Conservation (phyloP, 2,329 filamentous ascomycete genomes). For the Capronia americana region DNA sequence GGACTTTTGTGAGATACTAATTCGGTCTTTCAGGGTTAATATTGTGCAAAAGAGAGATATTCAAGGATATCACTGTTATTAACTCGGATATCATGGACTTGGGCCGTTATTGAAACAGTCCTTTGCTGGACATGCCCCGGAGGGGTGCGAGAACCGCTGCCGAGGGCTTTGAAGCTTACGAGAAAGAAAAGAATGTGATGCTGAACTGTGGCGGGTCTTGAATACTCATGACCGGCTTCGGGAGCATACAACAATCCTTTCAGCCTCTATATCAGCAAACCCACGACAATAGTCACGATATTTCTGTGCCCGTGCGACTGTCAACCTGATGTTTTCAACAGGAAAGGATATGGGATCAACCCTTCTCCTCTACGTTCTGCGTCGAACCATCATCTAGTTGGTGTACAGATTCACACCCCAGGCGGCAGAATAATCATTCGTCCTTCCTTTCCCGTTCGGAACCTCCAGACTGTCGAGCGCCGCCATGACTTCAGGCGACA, state of each 20-base stretch:
- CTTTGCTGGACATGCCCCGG: neutral
- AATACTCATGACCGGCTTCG: neutral
- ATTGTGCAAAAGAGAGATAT: neutral
- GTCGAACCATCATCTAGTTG: neutral
- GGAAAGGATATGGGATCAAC: too few relatives aligned
- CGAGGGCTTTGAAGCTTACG: neutral
- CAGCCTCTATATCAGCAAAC: too few relatives aligned
- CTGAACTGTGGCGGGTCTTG: neutral
- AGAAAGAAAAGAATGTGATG: neutral
- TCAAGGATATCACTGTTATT: neutral
- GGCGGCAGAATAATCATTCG: conserved; percentile 11
- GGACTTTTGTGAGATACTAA: neutral
- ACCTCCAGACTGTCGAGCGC: conserved; percentile 57
- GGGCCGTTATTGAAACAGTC: neutral
- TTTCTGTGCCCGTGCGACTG: too few relatives aligned
- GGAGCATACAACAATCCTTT: too few relatives aligned
- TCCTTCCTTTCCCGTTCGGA: conserved; percentile 23
- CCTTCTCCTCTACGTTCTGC: neutral
- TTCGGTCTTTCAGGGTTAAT: neutral
- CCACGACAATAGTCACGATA: too few relatives aligned
- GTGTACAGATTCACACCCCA: conserved; percentile 20
- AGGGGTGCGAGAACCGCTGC: neutral
- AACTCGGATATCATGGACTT: neutral
- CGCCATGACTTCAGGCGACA: conserved; percentile 64
- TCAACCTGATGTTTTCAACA: too few relatives aligned